phyloP scores from a whole-genome alignment of 2,329 filamentous ascomycete species.

The Aureobasidium sp. region DNA sequence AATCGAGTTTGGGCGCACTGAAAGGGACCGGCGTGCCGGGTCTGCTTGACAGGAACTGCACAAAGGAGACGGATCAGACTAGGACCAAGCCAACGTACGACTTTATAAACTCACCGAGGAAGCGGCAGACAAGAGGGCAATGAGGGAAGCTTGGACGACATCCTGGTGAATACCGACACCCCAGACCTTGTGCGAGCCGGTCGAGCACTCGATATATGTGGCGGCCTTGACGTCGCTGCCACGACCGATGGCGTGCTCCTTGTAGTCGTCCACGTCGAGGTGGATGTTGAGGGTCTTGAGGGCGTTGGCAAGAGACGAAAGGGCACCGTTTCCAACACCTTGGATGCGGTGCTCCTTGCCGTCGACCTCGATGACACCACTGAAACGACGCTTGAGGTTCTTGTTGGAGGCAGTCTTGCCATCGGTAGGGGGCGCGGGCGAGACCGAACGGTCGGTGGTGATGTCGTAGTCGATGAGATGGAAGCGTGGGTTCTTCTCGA shows the following conservation, averaged over 20 bases:
- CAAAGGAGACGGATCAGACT: conserved; percentile 2
- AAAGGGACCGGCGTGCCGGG: conserved; percentile 62
- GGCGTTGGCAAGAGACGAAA: conserved; percentile 80
- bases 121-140: conserved; percentile 77
- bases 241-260: conserved; percentile 84
- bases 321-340: conserved; percentile 81
- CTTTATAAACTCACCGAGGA: conserved; percentile 61
- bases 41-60: conserved; percentile 64
- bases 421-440: conserved; percentile 59
- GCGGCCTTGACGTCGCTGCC: conserved; percentile 83
- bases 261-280: conserved; percentile 88
- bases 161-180: conserved; percentile 89
- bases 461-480: conserved; percentile 88
- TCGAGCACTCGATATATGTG: conserved; percentile 85
- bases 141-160: conserved; percentile 81
- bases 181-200: conserved; percentile 68
- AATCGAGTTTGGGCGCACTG: conserved; percentile 44
- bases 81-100: not conserved
- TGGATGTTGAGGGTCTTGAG: conserved; percentile 73
- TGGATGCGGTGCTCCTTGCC: conserved; percentile 69
- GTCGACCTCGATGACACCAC: conserved; percentile 77
- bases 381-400: conserved; percentile 74
- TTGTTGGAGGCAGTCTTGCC: conserved; percentile 70
- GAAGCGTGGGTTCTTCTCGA: conserved; percentile 78
- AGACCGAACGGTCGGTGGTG: conserved; percentile 69